These are phyloP conservation scores for Tetracentron sinense DNA, from an alignment of 164 flowering plant species.

Conservation along the genomic window DNA sequence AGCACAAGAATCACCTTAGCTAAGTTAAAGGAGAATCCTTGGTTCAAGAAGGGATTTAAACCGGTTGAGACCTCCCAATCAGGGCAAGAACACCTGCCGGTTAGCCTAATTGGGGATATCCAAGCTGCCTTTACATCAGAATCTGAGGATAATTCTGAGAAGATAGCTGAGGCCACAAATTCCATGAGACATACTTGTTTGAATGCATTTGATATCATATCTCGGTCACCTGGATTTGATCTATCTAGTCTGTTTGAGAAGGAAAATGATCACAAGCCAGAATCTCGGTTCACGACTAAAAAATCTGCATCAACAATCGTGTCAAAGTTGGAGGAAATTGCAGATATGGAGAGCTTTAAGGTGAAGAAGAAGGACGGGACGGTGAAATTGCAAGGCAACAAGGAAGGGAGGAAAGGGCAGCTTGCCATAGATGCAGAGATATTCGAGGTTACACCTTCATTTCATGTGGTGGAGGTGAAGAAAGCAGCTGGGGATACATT, in stretches of 20 bases:
- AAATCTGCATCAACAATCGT: slow-evolving; percentile 38
- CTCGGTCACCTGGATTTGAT: slow-evolving; percentile 39
- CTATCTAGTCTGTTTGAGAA: slow-evolving; percentile 43
- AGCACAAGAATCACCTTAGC: slow-evolving; percentile 22
- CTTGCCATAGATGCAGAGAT: slow-evolving; percentile 50
- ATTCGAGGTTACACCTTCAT: slow-evolving; percentile 42
- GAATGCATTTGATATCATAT: slow-evolving; percentile 53
- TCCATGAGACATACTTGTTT: slow-evolving; percentile 29
- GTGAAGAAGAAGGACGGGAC: slow-evolving; percentile 37
- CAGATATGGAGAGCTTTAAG: slow-evolving; percentile 28
- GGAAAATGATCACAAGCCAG: slow-evolving; percentile 12
- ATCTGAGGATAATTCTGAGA: neutral
- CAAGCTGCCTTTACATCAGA: slow-evolving; percentile 13
- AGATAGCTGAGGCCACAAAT: neutral
- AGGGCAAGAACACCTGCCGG: neutral
- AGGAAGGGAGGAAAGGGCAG: slow-evolving; percentile 45
- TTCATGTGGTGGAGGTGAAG: slow-evolving; percentile 43
- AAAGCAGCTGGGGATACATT: slow-evolving; percentile 40
- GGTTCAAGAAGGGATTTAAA: slow-evolving; percentile 32
- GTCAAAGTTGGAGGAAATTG: slow-evolving; percentile 45
- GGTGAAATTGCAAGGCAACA: slow-evolving; percentile 32
- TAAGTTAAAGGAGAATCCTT: slow-evolving; percentile 29
- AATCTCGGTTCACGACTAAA: slow-evolving; percentile 30
- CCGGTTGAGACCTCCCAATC: slow-evolving; percentile 2
- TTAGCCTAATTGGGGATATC: slow-evolving; percentile 3